These are phyloP conservation scores for Thozetella sp. DNA, from an alignment of 495 filamentous ascomycete species.

Conservation along the genomic window DNA sequence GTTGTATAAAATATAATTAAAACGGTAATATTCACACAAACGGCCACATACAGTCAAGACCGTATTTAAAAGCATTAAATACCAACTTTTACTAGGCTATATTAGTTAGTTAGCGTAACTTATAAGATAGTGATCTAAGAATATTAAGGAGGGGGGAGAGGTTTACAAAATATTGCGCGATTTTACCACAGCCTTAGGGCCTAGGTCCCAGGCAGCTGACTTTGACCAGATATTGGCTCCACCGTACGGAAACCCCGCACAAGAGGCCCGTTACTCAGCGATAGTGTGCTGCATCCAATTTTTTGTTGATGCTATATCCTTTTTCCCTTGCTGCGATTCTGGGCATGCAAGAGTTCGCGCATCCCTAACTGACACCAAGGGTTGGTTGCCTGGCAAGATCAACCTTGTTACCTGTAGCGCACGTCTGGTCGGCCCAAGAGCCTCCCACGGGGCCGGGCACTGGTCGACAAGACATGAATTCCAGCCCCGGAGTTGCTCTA, in stretches of 20 bases:
- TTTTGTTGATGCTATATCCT: background rate
- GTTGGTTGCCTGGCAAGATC: background rate
- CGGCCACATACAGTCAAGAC: too few relatives aligned
- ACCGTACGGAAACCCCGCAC: background rate
- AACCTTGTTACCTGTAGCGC: background rate
- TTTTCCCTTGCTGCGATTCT: background rate
- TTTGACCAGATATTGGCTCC: background rate
- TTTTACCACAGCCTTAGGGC: background rate
- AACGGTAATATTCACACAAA: too few relatives aligned
- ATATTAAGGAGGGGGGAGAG: too few relatives aligned
- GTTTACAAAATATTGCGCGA: background rate
- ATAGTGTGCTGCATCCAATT: background rate
- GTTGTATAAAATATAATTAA: too few relatives aligned
- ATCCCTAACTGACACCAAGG: background rate
- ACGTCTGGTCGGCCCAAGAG: background rate
- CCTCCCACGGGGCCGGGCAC: background rate
- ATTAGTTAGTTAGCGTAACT: too few relatives aligned
- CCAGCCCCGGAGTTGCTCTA: background rate
- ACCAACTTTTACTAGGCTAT: too few relatives aligned
- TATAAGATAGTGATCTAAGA: too few relatives aligned
- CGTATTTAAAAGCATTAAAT: too few relatives aligned
- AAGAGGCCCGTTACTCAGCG: too few relatives aligned
- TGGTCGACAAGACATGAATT: background rate
- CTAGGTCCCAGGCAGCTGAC: background rate
- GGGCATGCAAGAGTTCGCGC: background rate